Evolutionary conservation across 2,329 filamentous ascomycete genomes (phyloP).

Genomic region (Diaporthe citri): DNA sequence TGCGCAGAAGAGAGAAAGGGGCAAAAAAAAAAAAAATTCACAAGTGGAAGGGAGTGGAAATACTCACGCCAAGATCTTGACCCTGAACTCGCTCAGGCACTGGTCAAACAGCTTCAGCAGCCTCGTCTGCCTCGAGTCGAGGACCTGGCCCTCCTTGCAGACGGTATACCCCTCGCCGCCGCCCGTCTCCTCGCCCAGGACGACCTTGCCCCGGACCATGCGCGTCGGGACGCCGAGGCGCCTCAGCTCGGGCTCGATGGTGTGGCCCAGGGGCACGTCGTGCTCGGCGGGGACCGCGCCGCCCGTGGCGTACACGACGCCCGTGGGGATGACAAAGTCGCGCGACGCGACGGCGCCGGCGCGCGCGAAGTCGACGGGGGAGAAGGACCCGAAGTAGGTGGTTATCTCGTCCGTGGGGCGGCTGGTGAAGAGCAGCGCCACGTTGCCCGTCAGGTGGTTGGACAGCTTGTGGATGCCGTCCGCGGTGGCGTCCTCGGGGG

Average conservation of each 20-base stretch:
- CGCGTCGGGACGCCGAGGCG: constrained; percentile 91
- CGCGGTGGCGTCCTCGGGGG: constrained; percentile 82
- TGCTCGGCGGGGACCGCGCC: constrained; percentile 84
- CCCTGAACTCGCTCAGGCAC: constrained; percentile 89
- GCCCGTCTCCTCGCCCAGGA: constrained; percentile 72
- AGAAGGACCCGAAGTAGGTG: constrained; percentile 78
- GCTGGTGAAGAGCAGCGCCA: constrained; percentile 92
- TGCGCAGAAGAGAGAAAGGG: neutral
- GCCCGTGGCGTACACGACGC: constrained; percentile 83
- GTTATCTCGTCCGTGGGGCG: constrained; percentile 76
- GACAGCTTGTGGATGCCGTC: constrained; percentile 80
- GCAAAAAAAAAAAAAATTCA: no score
- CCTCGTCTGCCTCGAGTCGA: constrained; percentile 93
- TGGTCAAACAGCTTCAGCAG: constrained; percentile 94
- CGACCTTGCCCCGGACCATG: constrained; percentile 89
- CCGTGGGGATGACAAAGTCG: constrained; percentile 83
- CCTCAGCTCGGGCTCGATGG: constrained; percentile 89
- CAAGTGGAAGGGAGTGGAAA: neutral
- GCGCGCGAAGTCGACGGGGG: constrained; percentile 89
- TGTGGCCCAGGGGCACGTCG: constrained; percentile 89
- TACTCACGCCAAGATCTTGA: constrained; percentile 80
- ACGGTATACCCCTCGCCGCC: constrained; percentile 75
- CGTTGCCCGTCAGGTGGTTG: constrained; percentile 80
- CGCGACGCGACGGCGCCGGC: constrained; percentile 82
- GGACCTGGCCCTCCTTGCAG: constrained; percentile 84